Base-by-base conservation (phyloP, 2,329 filamentous ascomycete species). In the Diaporthe ampelina region DNA sequence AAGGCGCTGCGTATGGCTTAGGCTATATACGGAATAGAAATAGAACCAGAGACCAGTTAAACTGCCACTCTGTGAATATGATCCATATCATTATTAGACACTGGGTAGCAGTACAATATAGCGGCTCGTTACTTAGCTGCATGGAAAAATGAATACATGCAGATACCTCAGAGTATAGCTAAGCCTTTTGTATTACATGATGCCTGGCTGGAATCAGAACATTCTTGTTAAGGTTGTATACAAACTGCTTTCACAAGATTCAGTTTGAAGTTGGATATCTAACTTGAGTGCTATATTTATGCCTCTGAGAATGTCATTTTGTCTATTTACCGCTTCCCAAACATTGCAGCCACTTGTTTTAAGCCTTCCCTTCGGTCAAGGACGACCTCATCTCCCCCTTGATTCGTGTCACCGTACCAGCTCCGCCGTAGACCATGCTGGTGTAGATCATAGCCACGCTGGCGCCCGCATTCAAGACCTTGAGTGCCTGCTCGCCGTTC, bases 401-500 rank as follows among this genome's bases (percentile, higher is more conserved):
- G 77, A 93, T 91, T 79, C 90, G 85, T 58, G 91, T 92, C 24
- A 93, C 83, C 3, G 91, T 92, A 24, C 91, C 91, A 1, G 89
- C 86, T 17, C 91, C 91, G 17, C 90, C 90, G 76, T 93, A 93
- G 1, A 91, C 88, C 80, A 92, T 83, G 0, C 86, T 93, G 0
- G 97, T 99, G 83, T 98, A 98, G 70, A 98, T 88, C 91, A 97
- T 97, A 2, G 95, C 95, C 19, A 97, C 92, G 78, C 93, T 96
- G 0, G 97, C 97, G 11, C 97, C 97, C 0, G 95, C 95, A 78
- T 97, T 94, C 65, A 98, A 87, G 9, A 96, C 91, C 84, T 94
- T 88, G 19, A 94, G 85, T 11, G 95, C 97, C 84, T 98, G 93
- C 76, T 93, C 89, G 6, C 97, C 97, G 77, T 93, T 96, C 1